Base-by-base conservation (phyloP, 2,329 filamentous ascomycete species). In the Lanzia echinophila region DNA sequence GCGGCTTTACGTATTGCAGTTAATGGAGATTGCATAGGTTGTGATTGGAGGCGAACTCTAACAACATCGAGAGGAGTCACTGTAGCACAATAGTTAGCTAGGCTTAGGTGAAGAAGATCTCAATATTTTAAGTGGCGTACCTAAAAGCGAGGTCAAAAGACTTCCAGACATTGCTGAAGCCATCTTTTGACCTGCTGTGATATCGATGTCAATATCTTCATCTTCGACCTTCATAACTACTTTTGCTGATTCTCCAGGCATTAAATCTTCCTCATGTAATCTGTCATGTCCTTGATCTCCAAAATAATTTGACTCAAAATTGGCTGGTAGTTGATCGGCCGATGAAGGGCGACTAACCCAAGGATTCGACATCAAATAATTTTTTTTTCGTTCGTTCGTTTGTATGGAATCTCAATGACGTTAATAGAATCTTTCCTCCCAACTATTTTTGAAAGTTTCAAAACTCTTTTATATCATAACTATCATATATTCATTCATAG, bases 21-120 rank as follows among this genome's bases (percentile, higher is more conserved):
- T 72, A 60, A 74, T 69, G 62, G 79, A 67, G 58, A 77, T 70
- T 51, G 72, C 66, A 42, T 70, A 67, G 76, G 75, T 73, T 97
- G 92, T 1, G 94, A 92, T 71, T 99, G 94, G 51, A 96, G 78
- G 58, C 94, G 90, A 45, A 99, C 90, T 58, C 94, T 89, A 57
- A 99, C 94, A 58, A 99, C 94, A 68, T 99, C 94, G 50, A 99
- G 84, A 45, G 94, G 94, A 5, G 94, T 99, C 32, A 95, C 92
- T 95, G 61, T 38, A 34, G 22, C 7, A 13, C 28, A 39, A 20
- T 17, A 55, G 19, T 53, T 41, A 41, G 38, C 38, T 44, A 53
- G 46, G 47, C 42, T 38, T 19, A 46, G 48, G 44, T 47, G 50
- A 8, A 56, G 31, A 42, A 28, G n/a, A n/a, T 6, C 20, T 31